Conservation (phyloP, 768 basidiomycete species). For the Punctularia strigosozonata region DNA sequence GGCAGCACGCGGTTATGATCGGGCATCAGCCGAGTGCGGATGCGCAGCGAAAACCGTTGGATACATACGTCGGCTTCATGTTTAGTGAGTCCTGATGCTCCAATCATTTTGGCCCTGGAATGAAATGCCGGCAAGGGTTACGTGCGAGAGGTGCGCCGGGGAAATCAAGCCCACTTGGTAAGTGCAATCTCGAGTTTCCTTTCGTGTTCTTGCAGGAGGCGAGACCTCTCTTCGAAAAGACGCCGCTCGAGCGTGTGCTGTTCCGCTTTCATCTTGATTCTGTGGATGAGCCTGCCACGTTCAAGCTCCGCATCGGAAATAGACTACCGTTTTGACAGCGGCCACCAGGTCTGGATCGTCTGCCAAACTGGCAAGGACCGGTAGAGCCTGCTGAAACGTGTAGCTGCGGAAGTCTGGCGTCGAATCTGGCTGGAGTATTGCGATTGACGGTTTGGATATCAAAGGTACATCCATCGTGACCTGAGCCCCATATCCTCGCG, state of each 20-base stretch:
- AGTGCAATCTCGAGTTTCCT: slow-evolving; percentile 58
- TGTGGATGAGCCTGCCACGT: neutral
- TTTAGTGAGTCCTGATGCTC: slow-evolving; percentile 48
- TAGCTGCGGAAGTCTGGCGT: slow-evolving; percentile 30
- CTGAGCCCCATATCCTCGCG: too few species aligned
- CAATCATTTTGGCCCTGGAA: slow-evolving; percentile 55
- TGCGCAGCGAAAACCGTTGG: slow-evolving; percentile 2
- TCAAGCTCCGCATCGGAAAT: too few species aligned
- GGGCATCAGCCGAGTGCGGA: slow-evolving; percentile 10
- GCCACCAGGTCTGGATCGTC: slow-evolving; percentile 39
- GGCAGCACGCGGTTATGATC: neutral
- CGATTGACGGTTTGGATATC: too few species aligned
- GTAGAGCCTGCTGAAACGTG: slow-evolving; percentile 63
- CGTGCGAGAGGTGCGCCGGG: neutral
- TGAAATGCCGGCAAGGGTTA: neutral
- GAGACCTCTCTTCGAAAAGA: slow-evolving; percentile 55
- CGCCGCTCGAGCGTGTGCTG: slow-evolving; percentile 59
- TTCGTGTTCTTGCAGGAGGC: slow-evolving; percentile 53
- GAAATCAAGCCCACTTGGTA: slow-evolving; percentile 54
- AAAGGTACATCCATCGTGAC: too few species aligned
- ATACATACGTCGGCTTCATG: slow-evolving; percentile 53
- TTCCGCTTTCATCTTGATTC: slow-evolving; percentile 51
- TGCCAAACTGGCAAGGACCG: slow-evolving; percentile 48
- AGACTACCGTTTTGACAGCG: slow-evolving; percentile 39
- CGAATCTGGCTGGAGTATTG: too few species aligned